Evolutionary conservation across 257 asterid genomes (phyloP).

Genomic region (Ilex asprella): DNA sequence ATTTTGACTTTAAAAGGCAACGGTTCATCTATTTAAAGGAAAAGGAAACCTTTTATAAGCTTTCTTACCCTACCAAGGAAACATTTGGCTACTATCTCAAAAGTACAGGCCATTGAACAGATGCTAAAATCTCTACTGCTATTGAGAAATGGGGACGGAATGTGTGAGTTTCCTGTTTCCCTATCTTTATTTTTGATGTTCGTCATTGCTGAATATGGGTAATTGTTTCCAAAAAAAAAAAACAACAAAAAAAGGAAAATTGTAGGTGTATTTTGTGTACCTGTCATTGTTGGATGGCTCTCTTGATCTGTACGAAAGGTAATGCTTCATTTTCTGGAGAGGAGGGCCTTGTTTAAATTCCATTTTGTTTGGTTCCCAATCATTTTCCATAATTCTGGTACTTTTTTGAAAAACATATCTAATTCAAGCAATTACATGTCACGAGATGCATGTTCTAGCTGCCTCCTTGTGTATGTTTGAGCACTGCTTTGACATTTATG

Average conservation of each 20-base stretch:
- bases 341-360: too few species aligned
- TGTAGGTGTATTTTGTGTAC: background rate
- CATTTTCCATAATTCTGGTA: background rate
- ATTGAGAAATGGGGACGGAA: constrained; percentile 97
- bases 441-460: too few species aligned
- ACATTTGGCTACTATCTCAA: constrained; percentile 79
- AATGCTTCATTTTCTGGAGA: too few species aligned
- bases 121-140: constrained; percentile 71
- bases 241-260: background rate
- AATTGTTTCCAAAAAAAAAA: background rate
- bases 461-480: too few species aligned
- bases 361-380: background rate
- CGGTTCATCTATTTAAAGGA: constrained; percentile 72
- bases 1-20: constrained; percentile 95
- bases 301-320: too few species aligned
- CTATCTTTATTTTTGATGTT: background rate
- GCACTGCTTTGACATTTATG: too few species aligned
- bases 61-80: constrained; percentile 91
- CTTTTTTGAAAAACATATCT: background rate
- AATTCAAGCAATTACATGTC: background rate
- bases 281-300: too few species aligned
- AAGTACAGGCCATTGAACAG: constrained; percentile 91
- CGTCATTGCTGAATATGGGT: background rate
- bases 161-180: constrained; percentile 53
- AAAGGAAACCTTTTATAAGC: constrained; percentile 65